Base-by-base conservation (phyloP, 2,329 filamentous ascomycete species). In the Aspergillus sp. region DNA sequence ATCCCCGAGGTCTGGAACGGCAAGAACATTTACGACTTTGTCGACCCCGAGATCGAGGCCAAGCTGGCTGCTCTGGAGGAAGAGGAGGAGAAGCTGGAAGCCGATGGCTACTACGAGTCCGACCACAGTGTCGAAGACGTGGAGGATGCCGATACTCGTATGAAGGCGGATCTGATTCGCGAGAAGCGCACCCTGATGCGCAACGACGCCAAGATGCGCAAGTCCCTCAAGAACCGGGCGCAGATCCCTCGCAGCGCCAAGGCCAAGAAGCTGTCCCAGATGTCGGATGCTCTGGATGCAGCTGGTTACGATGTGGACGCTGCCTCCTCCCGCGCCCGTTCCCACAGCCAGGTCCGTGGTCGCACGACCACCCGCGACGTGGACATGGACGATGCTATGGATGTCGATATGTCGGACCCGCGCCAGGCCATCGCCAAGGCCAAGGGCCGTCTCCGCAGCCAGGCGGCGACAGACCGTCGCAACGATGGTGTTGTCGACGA, bases 1-100 rank as follows among this genome's bases (percentile, higher is more conserved):
- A 90, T 98, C 58, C 95, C 95, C 32, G 95, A 99, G 78, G 84
- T 97, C 52, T 90, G 93, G 77, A 88, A 98, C 73, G 95, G 95
- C 77, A 93, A 94, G 84, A 99, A 99, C 77, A 91, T 99, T 60
- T 95, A 94, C 80, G 95, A 99, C 78, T 99, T 91, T 77, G 88
- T 99, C 72, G 95, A 98, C 72, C 93, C 94, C 1, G 96, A 99
- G 58, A 99, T 99, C 73, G 95, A 96, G 72, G 85, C 88, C 67
- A 98, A 96, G 82, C 86, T 99, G 53, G 88, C 89, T 54, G 92
- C 92, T 58, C 84, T 99, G 36, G 95, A 99, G 78, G 93, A 93
- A 64, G 96, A 99, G 74, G 95, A 99, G 77, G 94, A 96, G 80
- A 89, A 89, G 70, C 86, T 98, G 13, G 90, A 97, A 77, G 89